These are phyloP conservation scores for Escovopsis sp. DNA, from an alignment of 2,329 filamentous ascomycete species.

Conservation along the genomic window DNA sequence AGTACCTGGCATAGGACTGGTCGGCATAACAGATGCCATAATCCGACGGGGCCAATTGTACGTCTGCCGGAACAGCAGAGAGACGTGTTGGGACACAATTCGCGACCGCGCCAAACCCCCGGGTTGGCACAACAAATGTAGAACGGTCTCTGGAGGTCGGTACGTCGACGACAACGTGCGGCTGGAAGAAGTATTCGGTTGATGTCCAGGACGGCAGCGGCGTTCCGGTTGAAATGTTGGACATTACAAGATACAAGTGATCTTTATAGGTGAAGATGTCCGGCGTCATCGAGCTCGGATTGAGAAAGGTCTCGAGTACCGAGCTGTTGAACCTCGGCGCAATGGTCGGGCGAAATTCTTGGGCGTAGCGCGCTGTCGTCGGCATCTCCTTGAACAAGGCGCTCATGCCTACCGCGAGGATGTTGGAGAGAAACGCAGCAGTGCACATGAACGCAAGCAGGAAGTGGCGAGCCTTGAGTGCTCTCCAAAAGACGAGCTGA, in stretches of 20 bases:
- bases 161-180: slow-evolving; percentile 8
- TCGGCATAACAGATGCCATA: no score
- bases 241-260: slow-evolving; percentile 21
- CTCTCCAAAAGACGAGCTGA: slow-evolving; percentile 32
- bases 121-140: slow-evolving; percentile 7
- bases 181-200: slow-evolving; percentile 29
- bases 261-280: slow-evolving; percentile 9
- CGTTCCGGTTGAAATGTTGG: slow-evolving; percentile 30
- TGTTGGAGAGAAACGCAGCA: slow-evolving; percentile 34
- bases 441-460: slow-evolving; percentile 31
- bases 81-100: slow-evolving; percentile 9
- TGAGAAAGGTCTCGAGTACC: slow-evolving; percentile 4
- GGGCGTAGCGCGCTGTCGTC: background rate
- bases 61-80: no score
- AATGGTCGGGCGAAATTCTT: slow-evolving; percentile 7
- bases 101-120: slow-evolving; percentile 13
- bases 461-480: slow-evolving; percentile 28
- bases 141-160: background rate
- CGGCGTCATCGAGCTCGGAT: background rate
- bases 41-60: no score
- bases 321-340: slow-evolving; percentile 10
- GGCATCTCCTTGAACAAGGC: slow-evolving; percentile 31
- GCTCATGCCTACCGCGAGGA: slow-evolving; percentile 36
- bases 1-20: no score
- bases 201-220: slow-evolving; percentile 36